Evolutionary conservation across 2,329 filamentous ascomycete genomes (phyloP).

Genomic region (Volutella citrinella): DNA sequence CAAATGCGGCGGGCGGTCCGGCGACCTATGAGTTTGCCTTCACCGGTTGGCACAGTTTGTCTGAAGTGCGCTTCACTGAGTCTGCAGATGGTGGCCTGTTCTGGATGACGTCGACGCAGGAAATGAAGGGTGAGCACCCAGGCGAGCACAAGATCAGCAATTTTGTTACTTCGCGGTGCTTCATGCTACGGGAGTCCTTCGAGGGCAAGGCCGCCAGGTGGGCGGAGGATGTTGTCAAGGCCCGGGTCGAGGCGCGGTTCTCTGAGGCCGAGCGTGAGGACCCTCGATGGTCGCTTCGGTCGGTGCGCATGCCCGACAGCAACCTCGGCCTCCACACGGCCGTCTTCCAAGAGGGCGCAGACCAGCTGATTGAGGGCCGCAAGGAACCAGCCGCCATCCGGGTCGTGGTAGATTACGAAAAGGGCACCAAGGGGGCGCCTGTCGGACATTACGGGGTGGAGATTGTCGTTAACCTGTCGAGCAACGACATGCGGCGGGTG

Average conservation of each 20-base stretch:
- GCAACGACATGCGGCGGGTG: constrained; percentile 49
- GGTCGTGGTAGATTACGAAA: constrained; percentile 69
- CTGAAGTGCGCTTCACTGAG: constrained; percentile 71
- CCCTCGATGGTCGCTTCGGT: constrained; percentile 75
- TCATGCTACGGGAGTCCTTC: constrained; percentile 71
- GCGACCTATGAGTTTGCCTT: constrained; percentile 72
- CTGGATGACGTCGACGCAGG: constrained; percentile 65
- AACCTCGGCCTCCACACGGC: constrained; percentile 61
- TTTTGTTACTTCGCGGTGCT: constrained; percentile 60
- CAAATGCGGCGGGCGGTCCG: constrained; percentile 58
- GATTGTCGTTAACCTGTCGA: constrained; percentile 62
- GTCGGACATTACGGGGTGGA: constrained; percentile 69
- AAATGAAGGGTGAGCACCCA: constrained; percentile 54
- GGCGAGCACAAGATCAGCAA: constrained; percentile 41
- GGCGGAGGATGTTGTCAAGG: constrained; percentile 83
- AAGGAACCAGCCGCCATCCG: constrained; percentile 67
- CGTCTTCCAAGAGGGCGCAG: constrained; percentile 68
- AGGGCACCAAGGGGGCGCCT: constrained; percentile 62
- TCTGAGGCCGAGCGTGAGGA: constrained; percentile 79
- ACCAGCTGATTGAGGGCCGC: constrained; percentile 60
- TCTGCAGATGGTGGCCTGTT: constrained; percentile 61
- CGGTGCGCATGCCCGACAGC: constrained; percentile 60
- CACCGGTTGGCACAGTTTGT: constrained; percentile 66
- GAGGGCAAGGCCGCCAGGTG: constrained; percentile 74
- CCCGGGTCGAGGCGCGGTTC: constrained; percentile 81